Base-by-base conservation (phyloP, 139 green algal genomes). In the Parachlorella kessleri region DNA sequence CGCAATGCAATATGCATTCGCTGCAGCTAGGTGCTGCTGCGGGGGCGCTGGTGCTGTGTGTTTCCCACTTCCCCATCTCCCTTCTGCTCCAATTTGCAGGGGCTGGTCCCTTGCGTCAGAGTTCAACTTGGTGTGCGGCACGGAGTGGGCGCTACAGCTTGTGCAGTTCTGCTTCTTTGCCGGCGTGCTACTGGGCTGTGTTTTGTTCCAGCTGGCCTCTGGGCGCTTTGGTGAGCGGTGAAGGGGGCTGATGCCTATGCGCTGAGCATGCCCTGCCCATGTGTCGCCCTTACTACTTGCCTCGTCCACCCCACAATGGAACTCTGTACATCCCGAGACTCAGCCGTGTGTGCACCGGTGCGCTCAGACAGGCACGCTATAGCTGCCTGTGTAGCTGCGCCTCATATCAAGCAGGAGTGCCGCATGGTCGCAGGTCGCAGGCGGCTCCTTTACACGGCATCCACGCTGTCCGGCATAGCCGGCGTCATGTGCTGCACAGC, bases 81-180 rank as follows among this genome's bases (percentile, higher is more conserved):
- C 37, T 35, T 38, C 14, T 64, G 40, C 69, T 63, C 18, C n/a
- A 26, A 6, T 38, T n/a, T 72, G 37, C 73, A 86, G 76, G 28
- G 53, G 40, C 24, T 24, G 42, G 32, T 79, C 70, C 0, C 41
- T 92, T 3, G 72, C 86, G 1, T 88, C 73, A 4, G 81, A 95
- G 55, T 95, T 89, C 55, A 82, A 91, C 63, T 69, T 95, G 7
- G 54, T 92, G 0, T 95, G 91, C 64, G 59, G 78, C 4, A 38
- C 80, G 10, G 67, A 71, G 9, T 93, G 86, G 87, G 77, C 80
- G 30, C 69, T 78, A 1, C 86, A 91, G 54, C 24, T 88, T 3
- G 81, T 85, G 35, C 86, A 86, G 63, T 69, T 37, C 18, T 79
- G 70, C 33, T 95, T 93, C 79, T 95, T 95, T 73, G 39, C 88